Evolutionary conservation across 257 asterid genomes (phyloP), one percentile per base, ranked within the genome.

Genomic region (Capsicum baccatum): DNA sequence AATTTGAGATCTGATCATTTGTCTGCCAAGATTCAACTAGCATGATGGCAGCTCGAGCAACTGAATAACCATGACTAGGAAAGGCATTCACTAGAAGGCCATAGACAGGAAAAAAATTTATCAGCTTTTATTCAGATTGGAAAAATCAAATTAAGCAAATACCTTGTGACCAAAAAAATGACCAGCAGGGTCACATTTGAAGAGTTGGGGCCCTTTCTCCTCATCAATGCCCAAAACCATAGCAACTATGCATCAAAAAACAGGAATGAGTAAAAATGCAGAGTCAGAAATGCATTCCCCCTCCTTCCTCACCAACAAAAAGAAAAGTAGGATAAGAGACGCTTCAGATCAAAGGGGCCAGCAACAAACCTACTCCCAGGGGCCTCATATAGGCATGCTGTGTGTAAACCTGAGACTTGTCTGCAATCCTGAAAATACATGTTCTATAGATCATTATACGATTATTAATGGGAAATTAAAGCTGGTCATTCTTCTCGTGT

Each of bases 301-400:
- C 48, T 14, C 16, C 15, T 21, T 3, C 50, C 48, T 54, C 64
- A 14, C n/a, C 63, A 79, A 39, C 16, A 60, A 55, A 26, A 70
- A 35, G 83, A 87, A 3, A 26, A 26, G 48, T 50, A 13, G 6
- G 50, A 48, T 10, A 35, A 66, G n/a, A 50, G 11, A 81, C n/a
- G 13, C 59, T 35, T 33, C 78, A n/a, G 9, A 39, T 47, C 66
- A 74, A 62, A 66, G 83, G 55, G 83, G 66, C 7, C 60, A 84
- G 87, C 67, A 78, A 91, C 99, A 80, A 60, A 97, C 99, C 99
- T 81, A 97, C 91, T 88, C 99, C 99, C 88, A 97, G 99, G 37
- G 99, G 99, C 84, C 99, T 95, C 99, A 97, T 97, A 83, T 97
- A 97, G 63, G 99, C 99, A 87, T 97, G 99, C 83, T 97, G 99